phyloP scores from a whole-genome alignment of 139 green algal genomes.

The Picochlorum sp. region DNA sequence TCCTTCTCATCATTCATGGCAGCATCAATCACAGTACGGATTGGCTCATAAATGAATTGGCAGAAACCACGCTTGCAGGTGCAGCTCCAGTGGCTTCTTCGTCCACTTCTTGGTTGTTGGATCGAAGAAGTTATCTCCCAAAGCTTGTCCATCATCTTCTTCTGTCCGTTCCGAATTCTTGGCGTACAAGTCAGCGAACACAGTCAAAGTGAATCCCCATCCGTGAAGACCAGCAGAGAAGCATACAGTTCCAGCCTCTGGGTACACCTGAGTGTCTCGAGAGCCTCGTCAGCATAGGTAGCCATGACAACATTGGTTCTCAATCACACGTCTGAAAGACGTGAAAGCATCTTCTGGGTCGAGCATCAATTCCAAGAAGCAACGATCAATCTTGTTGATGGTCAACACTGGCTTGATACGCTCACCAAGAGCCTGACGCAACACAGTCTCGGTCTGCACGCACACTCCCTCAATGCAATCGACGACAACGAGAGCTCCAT shows the following conservation, averaged over 20 bases:
- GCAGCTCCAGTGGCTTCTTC: constrained; percentile 78
- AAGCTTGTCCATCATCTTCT: constrained; percentile 92
- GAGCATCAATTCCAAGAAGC: constrained; percentile 96
- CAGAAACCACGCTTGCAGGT: constrained; percentile 94
- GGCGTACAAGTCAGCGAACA: constrained; percentile 95
- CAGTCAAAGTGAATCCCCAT: constrained; percentile 99
- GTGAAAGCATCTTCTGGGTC: constrained; percentile 93
- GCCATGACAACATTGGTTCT: constrained; percentile 99
- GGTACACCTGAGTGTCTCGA: constrained; percentile 95
- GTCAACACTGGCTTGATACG: constrained; percentile 97
- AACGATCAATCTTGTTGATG: constrained; percentile 99
- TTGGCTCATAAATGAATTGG: constrained; percentile 98
- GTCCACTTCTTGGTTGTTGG: constrained; percentile 96
- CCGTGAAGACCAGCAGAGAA: constrained; percentile 98
- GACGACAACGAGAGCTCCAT: constrained; percentile 97
- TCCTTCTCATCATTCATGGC: constrained; percentile 95
- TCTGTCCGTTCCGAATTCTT: constrained; percentile 89
- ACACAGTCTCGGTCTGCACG: constrained; percentile 99
- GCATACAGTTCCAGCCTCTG: constrained; percentile 94
- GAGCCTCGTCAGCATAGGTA: constrained; percentile 92
- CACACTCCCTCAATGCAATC: constrained; percentile 99
- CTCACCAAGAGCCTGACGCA: constrained; percentile 92
- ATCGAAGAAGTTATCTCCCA: constrained; percentile 99
- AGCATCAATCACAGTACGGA: constrained; percentile 87
- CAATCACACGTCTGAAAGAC: constrained; percentile 91